Evolutionary conservation across 345 rosid genomes (phyloP).

Genomic region (Turnera subulata): DNA sequence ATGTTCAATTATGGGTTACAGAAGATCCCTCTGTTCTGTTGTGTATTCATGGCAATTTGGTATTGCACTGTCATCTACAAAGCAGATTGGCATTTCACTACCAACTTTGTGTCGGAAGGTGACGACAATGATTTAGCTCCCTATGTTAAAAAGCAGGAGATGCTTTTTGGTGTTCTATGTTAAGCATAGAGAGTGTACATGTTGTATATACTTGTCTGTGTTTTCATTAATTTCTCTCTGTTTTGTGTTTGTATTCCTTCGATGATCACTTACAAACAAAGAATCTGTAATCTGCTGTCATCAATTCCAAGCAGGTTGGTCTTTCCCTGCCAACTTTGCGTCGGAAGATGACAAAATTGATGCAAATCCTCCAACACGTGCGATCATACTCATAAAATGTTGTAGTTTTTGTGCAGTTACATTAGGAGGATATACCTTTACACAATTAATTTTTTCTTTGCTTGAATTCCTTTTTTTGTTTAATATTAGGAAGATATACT

Average conservation of each 20-base stretch:
- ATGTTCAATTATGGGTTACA: no score
- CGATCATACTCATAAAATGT: slow-evolving; percentile 19
- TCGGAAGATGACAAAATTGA: slow-evolving; percentile 47
- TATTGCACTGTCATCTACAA: slow-evolving; percentile 31
- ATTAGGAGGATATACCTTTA: slow-evolving; percentile 12
- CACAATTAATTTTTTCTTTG: background rate
- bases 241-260: no score
- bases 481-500: no score
- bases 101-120: slow-evolving; percentile 50
- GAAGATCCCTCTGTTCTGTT: no score
- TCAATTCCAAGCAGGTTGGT: slow-evolving; percentile 32
- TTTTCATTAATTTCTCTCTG: no score
- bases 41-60: no score
- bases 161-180: slow-evolving; percentile 9
- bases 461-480: background rate
- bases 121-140: slow-evolving; percentile 28
- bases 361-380: slow-evolving; percentile 8
- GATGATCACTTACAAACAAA: no score
- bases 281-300: slow-evolving; percentile 2
- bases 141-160: slow-evolving; percentile 23
- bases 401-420: slow-evolving; percentile 18
- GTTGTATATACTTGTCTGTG: background rate
- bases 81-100: slow-evolving; percentile 30
- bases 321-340: slow-evolving; percentile 30
- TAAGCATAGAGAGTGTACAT: slow-evolving; percentile 15